A percentile compares a stretch with the other conserved stretches of the same genome.
Conservation (phyloP, 371 early-diverging fungal species). For the Mortierella sp. region DNA sequence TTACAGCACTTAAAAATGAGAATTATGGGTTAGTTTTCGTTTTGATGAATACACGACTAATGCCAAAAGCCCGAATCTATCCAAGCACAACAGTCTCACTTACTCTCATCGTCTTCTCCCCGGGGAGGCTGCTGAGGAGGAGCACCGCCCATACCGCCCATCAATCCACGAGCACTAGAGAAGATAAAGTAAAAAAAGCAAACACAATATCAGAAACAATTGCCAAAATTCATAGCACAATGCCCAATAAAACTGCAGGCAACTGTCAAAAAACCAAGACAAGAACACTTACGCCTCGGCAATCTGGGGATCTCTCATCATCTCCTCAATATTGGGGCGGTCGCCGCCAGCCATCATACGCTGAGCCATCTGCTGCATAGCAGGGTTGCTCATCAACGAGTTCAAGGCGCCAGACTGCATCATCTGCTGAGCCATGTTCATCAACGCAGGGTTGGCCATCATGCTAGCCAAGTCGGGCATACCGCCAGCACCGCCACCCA, state of each 20-base stretch:
- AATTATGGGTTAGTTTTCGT: neutral
- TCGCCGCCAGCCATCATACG: slow-evolving; percentile 79
- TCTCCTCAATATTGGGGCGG: slow-evolving; percentile 69
- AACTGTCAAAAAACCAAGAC: too few species aligned
- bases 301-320: slow-evolving; percentile 87
- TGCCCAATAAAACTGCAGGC: neutral
- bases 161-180: slow-evolving; percentile 78
- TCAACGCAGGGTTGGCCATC: slow-evolving; percentile 92
- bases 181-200: neutral
- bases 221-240: neutral
- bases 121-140: slow-evolving; percentile 34
- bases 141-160: slow-evolving; percentile 64
- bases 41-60: too few species aligned
- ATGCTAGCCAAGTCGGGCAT: slow-evolving; percentile 79
- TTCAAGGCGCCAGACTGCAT: slow-evolving; percentile 92
- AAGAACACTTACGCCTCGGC: slow-evolving; percentile 73
- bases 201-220: neutral
- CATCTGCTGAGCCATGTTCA: slow-evolving; percentile 96
- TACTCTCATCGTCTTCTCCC: slow-evolving; percentile 32
- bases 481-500: slow-evolving; percentile 74
- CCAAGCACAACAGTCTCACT: neutral
- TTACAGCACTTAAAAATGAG: slow-evolving; percentile 30
- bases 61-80: neutral
- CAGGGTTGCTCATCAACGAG: slow-evolving; percentile 91
- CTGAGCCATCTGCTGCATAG: slow-evolving; percentile 88